Percentiles rank a stretch among this genome's conserved stretches.
Conservation (phyloP, 306 rosid species). For the Begonia fuchsioides region DNA sequence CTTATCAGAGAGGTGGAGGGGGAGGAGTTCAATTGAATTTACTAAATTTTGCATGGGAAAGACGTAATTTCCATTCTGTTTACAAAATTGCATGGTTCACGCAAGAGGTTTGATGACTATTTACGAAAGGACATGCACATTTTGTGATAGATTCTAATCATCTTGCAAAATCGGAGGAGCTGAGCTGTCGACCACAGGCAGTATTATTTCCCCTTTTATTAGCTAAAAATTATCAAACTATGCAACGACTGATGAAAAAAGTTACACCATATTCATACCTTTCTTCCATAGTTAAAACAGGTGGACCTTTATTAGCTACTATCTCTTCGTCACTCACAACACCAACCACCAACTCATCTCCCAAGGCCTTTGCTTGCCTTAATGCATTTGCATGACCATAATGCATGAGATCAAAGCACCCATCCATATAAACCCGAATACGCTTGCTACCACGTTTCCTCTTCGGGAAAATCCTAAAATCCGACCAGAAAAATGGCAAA, state of each 20-base stretch:
- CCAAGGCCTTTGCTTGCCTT: conserved; percentile 94
- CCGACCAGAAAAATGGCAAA: conserved; percentile 46
- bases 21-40: no score
- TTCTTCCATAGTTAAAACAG: conserved; percentile 83
- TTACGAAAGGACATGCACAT: no score
- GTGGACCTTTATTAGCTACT: conserved; percentile 80
- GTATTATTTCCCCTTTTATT: no score
- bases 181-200: no score
- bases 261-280: conserved; percentile 28
- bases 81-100: no score
- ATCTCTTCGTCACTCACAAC: conserved; percentile 93
- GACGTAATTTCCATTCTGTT: no score
- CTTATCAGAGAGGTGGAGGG: no score
- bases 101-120: no score
- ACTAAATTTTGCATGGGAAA: no score
- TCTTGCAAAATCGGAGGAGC: no score
- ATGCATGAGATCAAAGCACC: conserved; percentile 98
- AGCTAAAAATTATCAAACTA: no score
- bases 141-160: no score
- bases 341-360: conserved; percentile 91
- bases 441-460: conserved; percentile 61
- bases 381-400: conserved; percentile 97
- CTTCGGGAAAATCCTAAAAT: conserved; percentile 54
- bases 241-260: neutral
- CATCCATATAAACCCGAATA: conserved; percentile 94